These are phyloP conservation scores for Geranium incanum DNA, from an alignment of 441 rosid species.

Conservation along the genomic window DNA sequence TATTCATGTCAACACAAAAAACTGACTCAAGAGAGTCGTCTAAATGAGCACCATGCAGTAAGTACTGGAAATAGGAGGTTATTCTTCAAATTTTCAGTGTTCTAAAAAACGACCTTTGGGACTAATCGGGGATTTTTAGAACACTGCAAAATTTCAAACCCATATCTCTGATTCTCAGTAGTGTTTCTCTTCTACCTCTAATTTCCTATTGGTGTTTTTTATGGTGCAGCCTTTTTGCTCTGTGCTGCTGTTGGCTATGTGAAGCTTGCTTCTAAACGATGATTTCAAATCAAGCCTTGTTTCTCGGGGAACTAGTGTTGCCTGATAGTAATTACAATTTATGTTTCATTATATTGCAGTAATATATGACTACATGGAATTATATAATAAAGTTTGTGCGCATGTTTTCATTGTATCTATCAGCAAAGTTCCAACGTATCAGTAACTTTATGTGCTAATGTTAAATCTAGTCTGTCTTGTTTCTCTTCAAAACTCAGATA, in stretches of 20 bases:
- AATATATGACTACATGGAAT: neutral
- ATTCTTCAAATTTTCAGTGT: neutral
- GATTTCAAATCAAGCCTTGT: neutral
- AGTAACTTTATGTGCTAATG: too few species aligned
- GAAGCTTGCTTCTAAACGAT: slow-evolving; percentile 40
- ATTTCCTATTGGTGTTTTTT: neutral
- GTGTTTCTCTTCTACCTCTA: neutral
- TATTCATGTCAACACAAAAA: neutral
- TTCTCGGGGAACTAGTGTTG: neutral
- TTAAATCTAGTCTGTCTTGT: too few species aligned
- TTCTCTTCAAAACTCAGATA: too few species aligned
- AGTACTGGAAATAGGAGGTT: neutral
- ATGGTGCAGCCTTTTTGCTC: slow-evolving; percentile 46
- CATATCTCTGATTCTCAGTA: neutral
- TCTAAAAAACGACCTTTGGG: too few species aligned
- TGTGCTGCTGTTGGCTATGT: slow-evolving; percentile 65
- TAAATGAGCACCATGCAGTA: neutral
- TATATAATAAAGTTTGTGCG: neutral
- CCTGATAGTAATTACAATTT: neutral
- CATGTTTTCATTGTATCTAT: neutral
- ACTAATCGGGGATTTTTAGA: too few species aligned
- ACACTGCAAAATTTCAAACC: too few species aligned
- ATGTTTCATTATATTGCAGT: neutral
- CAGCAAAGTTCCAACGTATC: neutral
- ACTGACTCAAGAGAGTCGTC: neutral